phyloP scores from a whole-genome alignment of 2,329 filamentous ascomycete species.

The Dissoconium aciculare region DNA sequence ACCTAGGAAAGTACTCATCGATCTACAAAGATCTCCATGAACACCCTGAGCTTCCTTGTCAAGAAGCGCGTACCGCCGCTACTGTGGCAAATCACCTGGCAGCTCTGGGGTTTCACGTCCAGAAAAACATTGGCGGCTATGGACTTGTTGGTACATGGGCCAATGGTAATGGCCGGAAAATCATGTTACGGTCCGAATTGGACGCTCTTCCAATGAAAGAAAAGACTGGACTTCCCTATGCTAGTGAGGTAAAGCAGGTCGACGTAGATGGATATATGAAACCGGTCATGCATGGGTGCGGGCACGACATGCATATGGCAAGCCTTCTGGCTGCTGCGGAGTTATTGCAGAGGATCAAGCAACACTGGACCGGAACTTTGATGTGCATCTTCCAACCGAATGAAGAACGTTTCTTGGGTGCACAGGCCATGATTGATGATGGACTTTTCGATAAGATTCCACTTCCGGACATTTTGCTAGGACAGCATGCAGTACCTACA shows the following conservation, averaged over 20 bases:
- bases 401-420: slow-evolving; percentile 49
- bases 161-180: slow-evolving; percentile 41
- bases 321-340: slow-evolving; percentile 41
- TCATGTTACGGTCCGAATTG: slow-evolving; percentile 48
- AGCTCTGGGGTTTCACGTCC: slow-evolving; percentile 29
- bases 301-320: slow-evolving; percentile 52
- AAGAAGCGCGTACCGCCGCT: slow-evolving; percentile 39
- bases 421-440: slow-evolving; percentile 47
- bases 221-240: slow-evolving; percentile 40
- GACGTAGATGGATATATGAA: slow-evolving; percentile 35
- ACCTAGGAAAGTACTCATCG: no score
- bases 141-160: slow-evolving; percentile 42
- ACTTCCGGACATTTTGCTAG: slow-evolving; percentile 42
- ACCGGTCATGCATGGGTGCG: slow-evolving; percentile 54
- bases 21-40: slow-evolving; percentile 36
- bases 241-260: slow-evolving; percentile 33
- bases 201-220: slow-evolving; percentile 47
- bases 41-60: slow-evolving; percentile 44
- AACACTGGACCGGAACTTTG: slow-evolving; percentile 46
- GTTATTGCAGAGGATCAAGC: slow-evolving; percentile 31
- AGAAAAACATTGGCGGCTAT: slow-evolving; percentile 41
- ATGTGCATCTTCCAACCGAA: slow-evolving; percentile 52
- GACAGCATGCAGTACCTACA: slow-evolving; percentile 41
- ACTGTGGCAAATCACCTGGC: slow-evolving; percentile 31
- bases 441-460: slow-evolving; percentile 41